phyloP scores from a whole-genome alignment of 306 rosid species.

The Abrus precatorius region DNA sequence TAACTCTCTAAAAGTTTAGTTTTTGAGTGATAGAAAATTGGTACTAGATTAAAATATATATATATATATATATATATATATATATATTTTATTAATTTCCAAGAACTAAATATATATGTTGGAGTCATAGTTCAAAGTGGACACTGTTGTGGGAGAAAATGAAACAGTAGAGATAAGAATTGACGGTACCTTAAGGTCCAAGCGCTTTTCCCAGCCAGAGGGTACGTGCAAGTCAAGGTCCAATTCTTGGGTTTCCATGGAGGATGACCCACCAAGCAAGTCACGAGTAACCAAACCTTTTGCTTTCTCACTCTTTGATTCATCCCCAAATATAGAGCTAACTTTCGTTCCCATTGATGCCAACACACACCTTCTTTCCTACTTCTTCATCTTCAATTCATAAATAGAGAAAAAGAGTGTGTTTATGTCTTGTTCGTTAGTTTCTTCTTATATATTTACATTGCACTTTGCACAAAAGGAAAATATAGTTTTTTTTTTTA shows the following conservation, averaged over 20 bases:
- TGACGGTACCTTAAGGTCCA: slow-evolving; percentile 65
- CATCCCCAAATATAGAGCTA: slow-evolving; percentile 64
- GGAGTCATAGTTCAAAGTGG: too few relatives aligned
- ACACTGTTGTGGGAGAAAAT: too few relatives aligned
- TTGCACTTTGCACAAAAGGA: neutral
- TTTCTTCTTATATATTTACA: neutral
- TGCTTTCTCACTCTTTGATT: slow-evolving; percentile 61
- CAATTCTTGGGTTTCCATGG: slow-evolving; percentile 69
- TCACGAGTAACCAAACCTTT: slow-evolving; percentile 71
- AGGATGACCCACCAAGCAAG: slow-evolving; percentile 68
- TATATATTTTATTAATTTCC: too few relatives aligned
- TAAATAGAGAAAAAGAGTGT: neutral
- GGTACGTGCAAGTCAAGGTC: slow-evolving; percentile 90
- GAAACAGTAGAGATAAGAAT: too few relatives aligned
- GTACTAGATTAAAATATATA: too few relatives aligned
- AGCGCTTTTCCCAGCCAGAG: slow-evolving; percentile 77
- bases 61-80: too few relatives aligned
- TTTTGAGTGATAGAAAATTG: too few relatives aligned
- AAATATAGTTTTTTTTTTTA: neutral
- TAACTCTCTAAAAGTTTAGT: too few relatives aligned
- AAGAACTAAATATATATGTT: too few relatives aligned
- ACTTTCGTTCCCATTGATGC: slow-evolving; percentile 74
- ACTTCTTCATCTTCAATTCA: neutral
- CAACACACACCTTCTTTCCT: neutral
- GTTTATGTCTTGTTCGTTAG: neutral